Evolutionary conservation across 2,329 filamentous ascomycete genomes (phyloP).

Genomic region (Cadophora malorum): DNA sequence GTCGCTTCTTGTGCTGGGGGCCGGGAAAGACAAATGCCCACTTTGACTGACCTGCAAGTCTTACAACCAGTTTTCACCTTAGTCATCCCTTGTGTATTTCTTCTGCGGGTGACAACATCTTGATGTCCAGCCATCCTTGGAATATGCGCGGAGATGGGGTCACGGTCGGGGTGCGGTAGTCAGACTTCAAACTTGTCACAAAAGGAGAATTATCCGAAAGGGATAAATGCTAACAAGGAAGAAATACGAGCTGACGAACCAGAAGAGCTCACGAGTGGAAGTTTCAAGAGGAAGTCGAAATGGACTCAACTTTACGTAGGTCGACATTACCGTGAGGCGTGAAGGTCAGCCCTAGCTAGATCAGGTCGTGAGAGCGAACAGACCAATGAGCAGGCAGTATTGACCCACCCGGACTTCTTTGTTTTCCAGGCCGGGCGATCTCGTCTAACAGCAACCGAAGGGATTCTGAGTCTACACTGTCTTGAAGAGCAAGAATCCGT

Average conservation of each 20-base stretch:
- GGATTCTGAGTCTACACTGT: no score
- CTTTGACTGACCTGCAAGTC: slow-evolving; percentile 51
- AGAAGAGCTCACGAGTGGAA: not conserved
- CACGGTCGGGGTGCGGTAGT: not conserved
- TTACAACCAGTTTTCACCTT: slow-evolving; percentile 53
- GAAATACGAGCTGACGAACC: not conserved
- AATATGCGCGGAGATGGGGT: not conserved
- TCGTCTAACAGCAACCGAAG: no score
- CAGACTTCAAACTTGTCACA: not conserved
- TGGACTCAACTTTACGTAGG: not conserved
- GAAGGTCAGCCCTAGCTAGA: not conserved
- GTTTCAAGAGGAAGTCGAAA: not conserved
- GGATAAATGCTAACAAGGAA: not conserved
- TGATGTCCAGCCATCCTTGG: slow-evolving; percentile 29
- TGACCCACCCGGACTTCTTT: not conserved
- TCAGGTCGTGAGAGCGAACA: not conserved
- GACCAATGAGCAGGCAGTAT: not conserved
- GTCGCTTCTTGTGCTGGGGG: slow-evolving; percentile 23
- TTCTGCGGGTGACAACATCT: slow-evolving; percentile 39
- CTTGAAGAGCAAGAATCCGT: not conserved
- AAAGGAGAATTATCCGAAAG: not conserved
- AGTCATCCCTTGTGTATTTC: slow-evolving; percentile 40
- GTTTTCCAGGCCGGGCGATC: not conserved
- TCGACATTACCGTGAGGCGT: not conserved
- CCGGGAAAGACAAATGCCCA: slow-evolving; percentile 26